phyloP scores from a whole-genome alignment of 2,329 filamentous ascomycete genomes.

The Phyllosticta paracitricarpa region DNA sequence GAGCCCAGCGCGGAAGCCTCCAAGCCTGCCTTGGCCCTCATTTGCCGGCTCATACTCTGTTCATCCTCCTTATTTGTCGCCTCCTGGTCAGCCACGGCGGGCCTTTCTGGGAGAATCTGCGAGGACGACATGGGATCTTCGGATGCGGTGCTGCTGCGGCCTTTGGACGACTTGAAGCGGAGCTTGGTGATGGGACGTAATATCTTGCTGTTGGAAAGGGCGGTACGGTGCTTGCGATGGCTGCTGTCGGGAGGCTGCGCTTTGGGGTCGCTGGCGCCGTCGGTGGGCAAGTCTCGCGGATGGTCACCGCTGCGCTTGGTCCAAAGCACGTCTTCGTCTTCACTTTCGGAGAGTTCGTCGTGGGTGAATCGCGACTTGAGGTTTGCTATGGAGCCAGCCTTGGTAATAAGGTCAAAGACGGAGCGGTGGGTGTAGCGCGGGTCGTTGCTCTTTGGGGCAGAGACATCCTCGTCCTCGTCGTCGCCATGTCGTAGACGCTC shows the following conservation, averaged over 20 bases:
- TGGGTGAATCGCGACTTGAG: slow-evolving; percentile 68
- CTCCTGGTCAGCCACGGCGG: slow-evolving; percentile 18
- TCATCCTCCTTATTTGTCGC: slow-evolving; percentile 14
- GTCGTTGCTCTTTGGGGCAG: slow-evolving; percentile 40
- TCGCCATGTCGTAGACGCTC: slow-evolving; percentile 49
- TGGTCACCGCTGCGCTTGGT: not conserved
- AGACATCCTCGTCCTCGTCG: slow-evolving; percentile 52
- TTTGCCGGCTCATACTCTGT: not conserved
- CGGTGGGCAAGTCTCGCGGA: not conserved
- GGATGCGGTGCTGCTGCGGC: not conserved
- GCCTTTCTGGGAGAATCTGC: slow-evolving; percentile 26
- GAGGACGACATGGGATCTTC: slow-evolving; percentile 43
- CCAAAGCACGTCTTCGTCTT: slow-evolving; percentile 31
- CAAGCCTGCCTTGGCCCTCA: slow-evolving; percentile 10
- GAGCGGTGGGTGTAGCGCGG: slow-evolving; percentile 78
- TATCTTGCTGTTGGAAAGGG: slow-evolving; percentile 53
- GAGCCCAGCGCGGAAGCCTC: slow-evolving; percentile 9
- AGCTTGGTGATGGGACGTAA: slow-evolving; percentile 56
- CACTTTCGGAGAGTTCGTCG: slow-evolving; percentile 68
- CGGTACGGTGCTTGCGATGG: not conserved
- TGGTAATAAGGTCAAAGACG: slow-evolving; percentile 85
- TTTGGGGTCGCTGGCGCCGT: not conserved
- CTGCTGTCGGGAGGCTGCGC: not conserved
- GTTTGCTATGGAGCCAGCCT: slow-evolving; percentile 72
- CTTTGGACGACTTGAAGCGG: slow-evolving; percentile 25